Base-by-base conservation (phyloP, 2,329 filamentous ascomycete genomes). In the Domatiomyces catenatus region DNA sequence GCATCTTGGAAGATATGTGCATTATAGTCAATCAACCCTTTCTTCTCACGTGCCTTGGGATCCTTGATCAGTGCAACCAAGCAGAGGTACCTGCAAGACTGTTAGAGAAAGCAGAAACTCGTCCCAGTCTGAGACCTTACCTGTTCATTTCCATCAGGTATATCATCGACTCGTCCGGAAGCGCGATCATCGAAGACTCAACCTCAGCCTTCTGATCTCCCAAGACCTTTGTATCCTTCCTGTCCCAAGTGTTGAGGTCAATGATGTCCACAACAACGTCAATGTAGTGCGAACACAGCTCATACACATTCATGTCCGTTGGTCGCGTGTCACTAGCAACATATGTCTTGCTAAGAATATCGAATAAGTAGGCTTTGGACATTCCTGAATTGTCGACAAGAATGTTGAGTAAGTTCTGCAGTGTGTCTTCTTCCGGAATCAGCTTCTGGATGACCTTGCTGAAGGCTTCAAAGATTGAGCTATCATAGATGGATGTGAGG, bases 391-490 rank as follows among this genome's bases (percentile, higher is more conserved):
- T 92, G 54, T 85, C 86, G 69, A 87, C 93, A 43, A 98, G 77
- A 58, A 90, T 92, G 62, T 93, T 95, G 61, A 98, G 83, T 67
- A 98, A 79, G 48, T 88, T 84, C 68, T 98, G 92, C 50, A 98
- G 79, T 22, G 89, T 93, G 5, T 88, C 86, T 6, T 98, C 77
- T 55, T 94, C 86, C 0, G 92, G 90, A 48, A 98, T 90, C 26
- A 98, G 77, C 67, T 95, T 95, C 68, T 98, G 92, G 56, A 98
- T 94, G 56, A 98, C 90, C 67, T 95, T 95, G 71, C 84, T 90
- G 66, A 98, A 95, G 47, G 92, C 92, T 68, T 98, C 92, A 64
- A 96, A 98, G 63, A 94, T 94, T 61, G 85, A 93, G 69, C 95
- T 90, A 66, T 98, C 92, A 73, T 96, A 98, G 65, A 98, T 98